These are phyloP conservation scores for Geranomyces variabilis DNA, from an alignment of 192 early-diverging fungal genomes.

Conservation along the genomic window DNA sequence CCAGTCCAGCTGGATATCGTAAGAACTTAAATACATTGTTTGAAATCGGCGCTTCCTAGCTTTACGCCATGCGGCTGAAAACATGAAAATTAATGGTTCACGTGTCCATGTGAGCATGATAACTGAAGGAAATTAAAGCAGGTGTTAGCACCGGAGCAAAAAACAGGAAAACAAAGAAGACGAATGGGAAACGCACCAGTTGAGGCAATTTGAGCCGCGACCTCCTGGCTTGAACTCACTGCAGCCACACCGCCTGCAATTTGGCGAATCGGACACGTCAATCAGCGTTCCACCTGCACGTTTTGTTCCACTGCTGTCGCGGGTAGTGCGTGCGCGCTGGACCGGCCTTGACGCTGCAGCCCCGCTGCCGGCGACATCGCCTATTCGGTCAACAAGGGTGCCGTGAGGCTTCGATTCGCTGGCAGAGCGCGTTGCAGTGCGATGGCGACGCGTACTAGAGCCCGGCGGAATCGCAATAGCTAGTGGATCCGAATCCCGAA, in stretches of 20 bases:
- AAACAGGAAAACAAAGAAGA: too few relatives aligned
- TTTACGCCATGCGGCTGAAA: too few relatives aligned
- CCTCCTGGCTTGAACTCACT: constrained; percentile 38
- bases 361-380: constrained; percentile 45
- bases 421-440: too few relatives aligned
- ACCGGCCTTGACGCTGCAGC: constrained; percentile 32
- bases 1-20: too few relatives aligned
- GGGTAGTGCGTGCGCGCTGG: background rate
- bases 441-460: background rate
- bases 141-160: too few relatives aligned
- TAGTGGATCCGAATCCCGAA: background rate
- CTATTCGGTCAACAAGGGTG: background rate
- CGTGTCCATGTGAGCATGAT: too few relatives aligned
- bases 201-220: constrained; percentile 10
- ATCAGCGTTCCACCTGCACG: constrained; percentile 35
- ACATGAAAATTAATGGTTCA: too few relatives aligned
- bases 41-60: too few relatives aligned
- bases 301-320: constrained; percentile 24
- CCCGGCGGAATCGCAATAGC: background rate
- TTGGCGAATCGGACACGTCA: constrained; percentile 43
- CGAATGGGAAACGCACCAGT: constrained; percentile 25
- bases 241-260: constrained; percentile 51
- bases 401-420: background rate
- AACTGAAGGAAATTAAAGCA: too few relatives aligned
- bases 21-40: too few relatives aligned